Evolutionary conservation across 2,329 filamentous ascomycete genomes (phyloP), one percentile per base, ranked within the genome.

Genomic region (Cercospora citrullina): DNA sequence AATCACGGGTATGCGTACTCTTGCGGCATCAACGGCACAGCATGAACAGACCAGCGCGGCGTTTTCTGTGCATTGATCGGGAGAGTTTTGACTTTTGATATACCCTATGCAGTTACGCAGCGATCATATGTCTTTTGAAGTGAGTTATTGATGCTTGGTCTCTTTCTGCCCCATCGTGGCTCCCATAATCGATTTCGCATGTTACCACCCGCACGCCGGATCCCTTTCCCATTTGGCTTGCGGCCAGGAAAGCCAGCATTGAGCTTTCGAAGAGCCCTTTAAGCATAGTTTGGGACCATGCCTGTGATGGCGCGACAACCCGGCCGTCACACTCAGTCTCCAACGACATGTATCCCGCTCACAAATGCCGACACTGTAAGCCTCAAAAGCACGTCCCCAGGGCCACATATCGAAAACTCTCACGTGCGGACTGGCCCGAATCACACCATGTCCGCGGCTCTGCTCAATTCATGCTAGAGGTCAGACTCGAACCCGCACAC

Each of bases 51-150:
- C 21, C 42, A 63, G 60, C 60, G 28, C 16, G 60, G 60, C 60
- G 60, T 63, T 48, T 18, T 26, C 0, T 31, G 55, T 59, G 55
- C 55, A 31, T 63, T 28, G 48, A 55, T 55, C 48, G 48, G 48
- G 30, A 53, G 39, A 42, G 60, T 55, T 18, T 51, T n/a, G 23
- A 30, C 7, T 62, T 62, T 51, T 21, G 18, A 53, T 63, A 63
- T 53, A 63, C 60, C 60, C 60, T 63, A 51, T 63, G 30, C 55
- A 63, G 60, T 33, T 53, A 53, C 30, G 60, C 42, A 62, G 39
- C 36, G 53, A 28, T 58, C 53, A 55, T 1, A 55, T 55, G 48
- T 55, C 10, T 51, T 28, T 42, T 16, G 12, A 55, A 30, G 48
- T n/a, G 48, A 7, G 14, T 30, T n/a, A 7, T 26, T n/a, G 48